Percentiles rank a stretch among this genome's conserved stretches.
Evolutionary conservation across 805 yeast genomes (phyloP).

Genomic region (Candida arabinofermentans): DNA sequence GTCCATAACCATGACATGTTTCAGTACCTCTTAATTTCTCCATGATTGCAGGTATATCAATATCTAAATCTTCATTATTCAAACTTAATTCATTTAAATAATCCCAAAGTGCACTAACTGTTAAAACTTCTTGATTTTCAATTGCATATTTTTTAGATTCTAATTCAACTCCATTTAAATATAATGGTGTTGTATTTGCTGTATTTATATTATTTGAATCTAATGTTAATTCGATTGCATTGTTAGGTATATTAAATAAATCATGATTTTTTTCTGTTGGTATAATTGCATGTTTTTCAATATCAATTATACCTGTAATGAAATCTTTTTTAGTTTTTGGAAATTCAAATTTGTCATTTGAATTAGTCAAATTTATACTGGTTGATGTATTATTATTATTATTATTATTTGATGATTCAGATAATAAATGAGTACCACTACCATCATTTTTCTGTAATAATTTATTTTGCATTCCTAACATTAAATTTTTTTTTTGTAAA

Average conservation of each 20-base stretch:
- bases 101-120: constrained; percentile 83
- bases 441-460: constrained; percentile 36
- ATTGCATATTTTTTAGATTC: constrained; percentile 15
- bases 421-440: not conserved
- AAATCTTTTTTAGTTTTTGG: constrained; percentile 26
- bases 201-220: not conserved
- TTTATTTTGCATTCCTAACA: constrained; percentile 61
- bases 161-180: constrained; percentile 7
- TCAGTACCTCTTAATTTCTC: constrained; percentile 59
- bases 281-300: constrained; percentile 4
- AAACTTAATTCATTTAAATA: constrained; percentile 50
- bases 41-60: constrained; percentile 62
- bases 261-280: not conserved
- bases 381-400: not conserved
- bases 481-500: constrained; percentile 47
- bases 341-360: constrained; percentile 14
- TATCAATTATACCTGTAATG: constrained; percentile 20
- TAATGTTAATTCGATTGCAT: not conserved
- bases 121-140: constrained; percentile 46
- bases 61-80: constrained; percentile 41
- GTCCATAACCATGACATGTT: constrained; percentile 77
- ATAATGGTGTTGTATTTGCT: not conserved
- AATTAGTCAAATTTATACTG: not conserved
- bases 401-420: not conserved
- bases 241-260: not conserved